phyloP scores from a whole-genome alignment of 805 yeast species.

The Jamesozyma piceae region DNA sequence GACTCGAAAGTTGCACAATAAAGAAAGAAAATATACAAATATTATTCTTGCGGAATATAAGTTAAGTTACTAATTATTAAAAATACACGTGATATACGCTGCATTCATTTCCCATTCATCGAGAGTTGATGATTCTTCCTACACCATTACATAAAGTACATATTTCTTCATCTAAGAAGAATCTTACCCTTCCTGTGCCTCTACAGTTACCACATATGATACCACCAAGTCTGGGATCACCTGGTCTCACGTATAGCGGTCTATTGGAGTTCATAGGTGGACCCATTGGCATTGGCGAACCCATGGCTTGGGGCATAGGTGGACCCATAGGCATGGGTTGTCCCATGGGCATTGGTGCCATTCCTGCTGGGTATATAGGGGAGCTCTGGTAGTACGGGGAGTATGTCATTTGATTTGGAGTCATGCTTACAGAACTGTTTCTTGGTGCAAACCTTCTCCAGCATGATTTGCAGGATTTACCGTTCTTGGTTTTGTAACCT shows the following conservation, averaged over 20 bases:
- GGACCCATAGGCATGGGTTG: constrained; percentile 11
- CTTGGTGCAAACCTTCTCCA: constrained; percentile 52
- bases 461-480: constrained; percentile 60
- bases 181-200: constrained; percentile 49
- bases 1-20: no score
- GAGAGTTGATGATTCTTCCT: constrained; percentile 38
- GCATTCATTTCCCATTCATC: no score
- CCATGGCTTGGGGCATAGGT: constrained; percentile 15
- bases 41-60: no score
- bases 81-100: no score
- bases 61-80: no score
- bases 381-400: constrained; percentile 5
- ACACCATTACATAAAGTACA: constrained; percentile 62
- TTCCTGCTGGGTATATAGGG: constrained; percentile 3
- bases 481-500: constrained; percentile 52
- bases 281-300: constrained; percentile 21
- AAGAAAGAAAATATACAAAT: no score
- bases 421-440: constrained; percentile 19
- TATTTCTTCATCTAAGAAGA: constrained; percentile 50
- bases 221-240: constrained; percentile 75
- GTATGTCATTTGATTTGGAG: constrained; percentile 6
- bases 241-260: constrained; percentile 48
- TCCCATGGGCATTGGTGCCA: background rate
- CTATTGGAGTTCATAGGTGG: constrained; percentile 3
- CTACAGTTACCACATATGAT: constrained; percentile 60